Base-by-base conservation (phyloP, 1,284 basidiomycete species). In the Microbotryum lychnidis-dioicae region DNA sequence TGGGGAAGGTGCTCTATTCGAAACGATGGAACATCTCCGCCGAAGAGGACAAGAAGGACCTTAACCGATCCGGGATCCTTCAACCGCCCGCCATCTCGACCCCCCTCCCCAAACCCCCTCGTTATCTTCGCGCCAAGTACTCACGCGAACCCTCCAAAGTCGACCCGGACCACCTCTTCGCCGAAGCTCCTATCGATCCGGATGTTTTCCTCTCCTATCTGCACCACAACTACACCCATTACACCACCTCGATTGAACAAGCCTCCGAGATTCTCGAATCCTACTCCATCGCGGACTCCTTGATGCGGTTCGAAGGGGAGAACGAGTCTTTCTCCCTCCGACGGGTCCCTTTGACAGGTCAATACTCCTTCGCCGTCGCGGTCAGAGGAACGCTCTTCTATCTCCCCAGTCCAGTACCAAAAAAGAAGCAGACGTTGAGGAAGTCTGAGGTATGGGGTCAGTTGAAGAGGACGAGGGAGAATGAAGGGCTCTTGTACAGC, bases 1-100 rank as follows among this genome's bases (percentile, higher is more conserved):
- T 99, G 45, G 96, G 94, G 7, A 94, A 89, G 76, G 82, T 97
- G 3, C 76, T 98, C 55, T 98, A 94, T 75, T 97, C 96, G 75
- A 99, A 97, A 76, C 83, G 73, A 10, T 74, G 73, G 73, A 71
- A 69, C 21, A 61, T 71, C 29, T 69, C 69, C 23, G 57, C 61
- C 23, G 64, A 66, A 1, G 73, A 74, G 37, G 73, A 74, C 64
- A 67, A 69, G 54, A 73, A 72, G 58, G 70, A 71, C 50, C 45
- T 58, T 7, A 61, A 61, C n/a, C 60, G 70, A 10, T 46, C 58
- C 8, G 67, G 70, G 18, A 60, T 66, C 33, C 27, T 56, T 0
- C 63, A 68, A 37, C 60, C 61, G 6, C 37, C 37, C 16, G 18
- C 37, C 37, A 4, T 16, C 16, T 42, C 37, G 14, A 42, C 37